Evolutionary conservation across 2,329 filamentous ascomycete genomes (phyloP), one percentile per base, ranked within the genome.

Genomic region (Fusarium cicatricum): DNA sequence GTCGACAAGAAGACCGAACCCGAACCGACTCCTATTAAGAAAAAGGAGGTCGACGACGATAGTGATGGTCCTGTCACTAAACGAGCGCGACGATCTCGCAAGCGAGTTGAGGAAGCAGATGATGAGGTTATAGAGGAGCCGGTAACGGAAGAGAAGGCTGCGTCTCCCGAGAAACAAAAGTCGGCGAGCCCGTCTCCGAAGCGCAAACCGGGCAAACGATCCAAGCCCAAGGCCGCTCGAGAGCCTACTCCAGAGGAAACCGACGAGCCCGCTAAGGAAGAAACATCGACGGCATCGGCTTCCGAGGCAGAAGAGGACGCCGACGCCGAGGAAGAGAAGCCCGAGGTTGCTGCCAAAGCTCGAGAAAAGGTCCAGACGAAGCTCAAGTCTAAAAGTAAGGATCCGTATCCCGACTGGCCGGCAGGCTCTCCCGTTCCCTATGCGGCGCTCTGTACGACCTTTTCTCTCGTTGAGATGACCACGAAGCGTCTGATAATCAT

Each of bases 401-500:
- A 96, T 68, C 87, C 90, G n/a, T 98, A 94, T 74, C 93, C 93
- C 1, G 94, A 99, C 75, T 99, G 95, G 95, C 90, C 92, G 72
- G 79, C 90, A 40, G 93, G 93, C 40, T 85, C 90, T 41, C 91
- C 94, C 11, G 93, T 97, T 2, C 95, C 95, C 1, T 99, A 98
- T 69, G 94, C 92, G 21, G 95, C 95, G 11, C 83, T 99, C 8
- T 98, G 95, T 75, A 92, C 87, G 11, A 98, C 95, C 0, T 98
- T 98, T 69, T 97, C 93, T 2, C 85, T 97, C 29, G 88, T 98
- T 47, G 95, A 99, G 77, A 88, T 97, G 81, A 99, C 94, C 0
- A 92, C 91, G 6, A 98, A 98, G 73, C 86, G 95, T 49, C 77
- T 99, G 37, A 82, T 92, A 58, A 99, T 99, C 60, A 85, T 90